Percentiles rank a stretch among this genome's conserved stretches.
Evolutionary conservation across 2,329 filamentous ascomycete genomes (phyloP).

Genomic region (Exophiala aquamarina): DNA sequence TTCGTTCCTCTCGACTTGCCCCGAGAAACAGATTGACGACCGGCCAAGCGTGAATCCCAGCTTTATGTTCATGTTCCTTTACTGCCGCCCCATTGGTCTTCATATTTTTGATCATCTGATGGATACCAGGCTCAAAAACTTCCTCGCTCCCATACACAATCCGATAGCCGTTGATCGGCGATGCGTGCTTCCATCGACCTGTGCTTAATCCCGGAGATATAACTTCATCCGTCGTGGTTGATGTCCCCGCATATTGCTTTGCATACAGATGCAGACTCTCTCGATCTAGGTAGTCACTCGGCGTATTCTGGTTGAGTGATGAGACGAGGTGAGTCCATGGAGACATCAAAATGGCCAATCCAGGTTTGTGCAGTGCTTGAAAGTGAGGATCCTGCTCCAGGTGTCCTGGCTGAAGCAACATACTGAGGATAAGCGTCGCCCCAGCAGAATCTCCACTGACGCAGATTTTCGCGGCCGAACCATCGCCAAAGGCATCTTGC

Average conservation of each 20-base stretch:
- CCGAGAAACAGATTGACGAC: slow-evolving; percentile 64
- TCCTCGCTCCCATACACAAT: slow-evolving; percentile 75
- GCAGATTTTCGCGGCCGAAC: slow-evolving; percentile 54
- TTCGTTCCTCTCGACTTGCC: slow-evolving; percentile 45
- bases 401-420: slow-evolving; percentile 64
- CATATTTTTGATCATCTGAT: slow-evolving; percentile 58
- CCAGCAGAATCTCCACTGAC: slow-evolving; percentile 80
- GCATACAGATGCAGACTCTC: slow-evolving; percentile 69
- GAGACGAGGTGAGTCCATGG: slow-evolving; percentile 78
- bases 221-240: slow-evolving; percentile 52
- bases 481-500: slow-evolving; percentile 23
- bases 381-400: slow-evolving; percentile 33
- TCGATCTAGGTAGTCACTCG: slow-evolving; percentile 73
- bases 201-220: slow-evolving; percentile 68
- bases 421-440: slow-evolving; percentile 69
- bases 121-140: slow-evolving; percentile 71
- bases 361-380: slow-evolving; percentile 42
- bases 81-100: slow-evolving; percentile 55
- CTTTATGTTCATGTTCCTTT: slow-evolving; percentile 59
- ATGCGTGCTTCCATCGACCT: slow-evolving; percentile 65
- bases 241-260: slow-evolving; percentile 63
- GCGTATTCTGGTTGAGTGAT: slow-evolving; percentile 64
- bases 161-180: slow-evolving; percentile 66
- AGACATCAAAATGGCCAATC: slow-evolving; percentile 71
- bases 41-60: slow-evolving; percentile 79